Evolutionary conservation across 169 alveolate species (phyloP).

Genomic region (Prorocentrum cordatum): DNA sequence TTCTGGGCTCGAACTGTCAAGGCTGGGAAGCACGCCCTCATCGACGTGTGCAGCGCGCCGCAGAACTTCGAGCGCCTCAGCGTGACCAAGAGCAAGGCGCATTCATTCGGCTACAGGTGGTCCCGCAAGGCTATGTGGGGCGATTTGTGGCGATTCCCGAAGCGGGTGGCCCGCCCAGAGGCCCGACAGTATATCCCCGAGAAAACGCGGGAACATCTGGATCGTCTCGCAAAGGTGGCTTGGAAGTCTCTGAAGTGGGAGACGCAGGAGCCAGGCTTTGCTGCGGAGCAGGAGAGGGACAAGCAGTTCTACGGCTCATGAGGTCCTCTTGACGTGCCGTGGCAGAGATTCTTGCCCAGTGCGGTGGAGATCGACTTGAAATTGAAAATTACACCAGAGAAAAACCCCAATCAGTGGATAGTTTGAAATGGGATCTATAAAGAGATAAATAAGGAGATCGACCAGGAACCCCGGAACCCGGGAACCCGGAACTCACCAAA

Average conservation of each 20-base stretch:
- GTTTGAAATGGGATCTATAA: no score
- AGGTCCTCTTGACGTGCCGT: no score
- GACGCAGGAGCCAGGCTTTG: constrained; percentile 13
- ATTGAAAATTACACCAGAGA: no score
- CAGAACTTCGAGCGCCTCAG: constrained; percentile 72
- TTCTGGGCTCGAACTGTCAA: no score
- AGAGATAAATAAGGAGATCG: no score
- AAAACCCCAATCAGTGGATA: no score
- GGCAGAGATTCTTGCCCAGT: no score
- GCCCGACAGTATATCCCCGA: constrained; percentile 79
- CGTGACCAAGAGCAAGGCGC: constrained; percentile 13
- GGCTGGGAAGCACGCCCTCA: constrained; percentile 80
- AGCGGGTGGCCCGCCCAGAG: constrained; percentile 79
- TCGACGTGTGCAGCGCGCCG: constrained; percentile 79
- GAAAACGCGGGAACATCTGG: constrained; percentile 73
- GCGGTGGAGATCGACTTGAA: no score
- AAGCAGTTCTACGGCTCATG: constrained; percentile 16
- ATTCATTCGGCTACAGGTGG: constrained; percentile 69
- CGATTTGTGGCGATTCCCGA: constrained; percentile 84
- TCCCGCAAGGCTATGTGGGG: constrained; percentile 86
- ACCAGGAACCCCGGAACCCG: no score
- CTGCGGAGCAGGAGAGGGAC: constrained; percentile 19
- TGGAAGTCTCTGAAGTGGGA: constrained; percentile 49
- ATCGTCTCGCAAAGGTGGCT: constrained; percentile 73
- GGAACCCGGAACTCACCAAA: no score